phyloP scores from a whole-genome alignment of 2,329 filamentous ascomycete genomes.

The Botryosphaeria agaves region DNA sequence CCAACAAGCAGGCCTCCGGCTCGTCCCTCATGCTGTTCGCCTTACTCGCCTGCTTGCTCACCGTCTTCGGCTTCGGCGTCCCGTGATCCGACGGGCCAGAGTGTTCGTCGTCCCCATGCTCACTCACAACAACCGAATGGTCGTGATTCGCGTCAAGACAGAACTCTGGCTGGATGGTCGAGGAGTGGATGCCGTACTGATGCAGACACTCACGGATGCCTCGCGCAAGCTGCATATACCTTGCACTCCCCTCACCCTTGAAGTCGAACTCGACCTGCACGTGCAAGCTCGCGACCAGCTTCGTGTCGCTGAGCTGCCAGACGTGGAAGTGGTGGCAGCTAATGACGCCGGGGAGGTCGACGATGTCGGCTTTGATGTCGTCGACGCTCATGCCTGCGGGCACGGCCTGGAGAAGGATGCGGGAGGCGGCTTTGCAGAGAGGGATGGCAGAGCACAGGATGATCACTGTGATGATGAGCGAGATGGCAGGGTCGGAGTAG shows the following conservation, averaged over 20 bases:
- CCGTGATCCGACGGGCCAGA: conserved; percentile 8
- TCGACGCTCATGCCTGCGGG: conserved; percentile 76
- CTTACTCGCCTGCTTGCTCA: conserved; percentile 17
- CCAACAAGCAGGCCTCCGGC: conserved; percentile 21
- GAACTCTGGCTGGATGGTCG: conserved; percentile 91
- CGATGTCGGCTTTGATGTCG: conserved; percentile 84
- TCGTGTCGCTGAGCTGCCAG: conserved; percentile 93
- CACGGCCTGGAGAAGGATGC: conserved; percentile 87
- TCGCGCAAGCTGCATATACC: conserved; percentile 81
- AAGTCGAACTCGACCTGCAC: conserved; percentile 85
- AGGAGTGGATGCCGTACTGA: conserved; percentile 89
- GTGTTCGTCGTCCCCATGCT: conserved; percentile 13
- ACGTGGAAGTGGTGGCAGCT: conserved; percentile 94
- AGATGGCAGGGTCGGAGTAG: conserved; percentile 85
- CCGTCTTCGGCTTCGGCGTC: conserved; percentile 12
- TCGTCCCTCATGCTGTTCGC: conserved; percentile 11
- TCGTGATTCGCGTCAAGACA: conserved; percentile 26
- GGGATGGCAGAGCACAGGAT: conserved; percentile 59
- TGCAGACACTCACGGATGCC: conserved; percentile 79
- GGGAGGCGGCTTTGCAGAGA: conserved; percentile 60
- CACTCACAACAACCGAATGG: conserved; percentile 16
- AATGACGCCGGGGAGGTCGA: conserved; percentile 65
- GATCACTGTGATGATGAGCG: conserved; percentile 76
- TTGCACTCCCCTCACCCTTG: conserved; percentile 55
- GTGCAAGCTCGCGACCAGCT: conserved; percentile 83